Percentiles rank a stretch among this genome's conserved stretches.
phyloP scores from a whole-genome alignment of 495 filamentous ascomycete species.

The Podospora bellae-mahoneyi region DNA sequence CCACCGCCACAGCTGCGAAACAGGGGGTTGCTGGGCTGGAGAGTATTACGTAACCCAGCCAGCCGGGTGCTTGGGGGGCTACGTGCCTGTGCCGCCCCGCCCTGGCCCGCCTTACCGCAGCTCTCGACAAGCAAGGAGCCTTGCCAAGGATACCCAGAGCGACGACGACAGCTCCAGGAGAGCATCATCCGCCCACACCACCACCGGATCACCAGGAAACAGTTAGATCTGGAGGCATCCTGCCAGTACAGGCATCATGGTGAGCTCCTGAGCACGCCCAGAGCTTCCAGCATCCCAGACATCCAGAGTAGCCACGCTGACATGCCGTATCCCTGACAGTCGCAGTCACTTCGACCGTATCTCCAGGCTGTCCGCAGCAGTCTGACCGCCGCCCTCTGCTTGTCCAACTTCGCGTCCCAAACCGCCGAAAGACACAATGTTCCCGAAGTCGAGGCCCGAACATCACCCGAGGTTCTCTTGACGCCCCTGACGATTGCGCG shows the following conservation, averaged over 20 bases:
- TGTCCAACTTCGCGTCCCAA: conserved; percentile 97
- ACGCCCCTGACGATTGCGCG: conserved; percentile 83
- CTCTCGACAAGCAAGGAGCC: conserved; percentile 3
- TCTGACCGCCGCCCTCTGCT: conserved; percentile 86
- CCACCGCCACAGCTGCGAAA: not conserved
- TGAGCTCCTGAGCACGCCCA: conserved; percentile 10
- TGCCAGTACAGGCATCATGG: conserved; percentile 22
- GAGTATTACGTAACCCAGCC: conserved; percentile 23
- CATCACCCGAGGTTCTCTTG: conserved; percentile 90
- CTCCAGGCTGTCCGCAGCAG: conserved; percentile 94
- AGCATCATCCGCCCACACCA: not conserved
- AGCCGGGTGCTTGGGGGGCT: not conserved
- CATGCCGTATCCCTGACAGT: conserved; percentile 48
- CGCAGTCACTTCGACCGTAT: conserved; percentile 96
- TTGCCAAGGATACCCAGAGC: conserved; percentile 13
- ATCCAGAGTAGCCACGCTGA: conserved; percentile 6
- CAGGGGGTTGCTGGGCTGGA: conserved; percentile 1
- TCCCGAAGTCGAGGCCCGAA: conserved; percentile 90
- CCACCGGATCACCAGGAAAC: not conserved
- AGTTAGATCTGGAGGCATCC: not conserved
- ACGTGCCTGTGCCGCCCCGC: not conserved
- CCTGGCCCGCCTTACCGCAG: not conserved
- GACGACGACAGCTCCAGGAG: conserved; percentile 1
- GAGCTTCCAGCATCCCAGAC: not conserved
- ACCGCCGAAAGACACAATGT: conserved; percentile 95